phyloP scores from a whole-genome alignment of 805 yeast species.

The Dipodascus geniculatus region DNA sequence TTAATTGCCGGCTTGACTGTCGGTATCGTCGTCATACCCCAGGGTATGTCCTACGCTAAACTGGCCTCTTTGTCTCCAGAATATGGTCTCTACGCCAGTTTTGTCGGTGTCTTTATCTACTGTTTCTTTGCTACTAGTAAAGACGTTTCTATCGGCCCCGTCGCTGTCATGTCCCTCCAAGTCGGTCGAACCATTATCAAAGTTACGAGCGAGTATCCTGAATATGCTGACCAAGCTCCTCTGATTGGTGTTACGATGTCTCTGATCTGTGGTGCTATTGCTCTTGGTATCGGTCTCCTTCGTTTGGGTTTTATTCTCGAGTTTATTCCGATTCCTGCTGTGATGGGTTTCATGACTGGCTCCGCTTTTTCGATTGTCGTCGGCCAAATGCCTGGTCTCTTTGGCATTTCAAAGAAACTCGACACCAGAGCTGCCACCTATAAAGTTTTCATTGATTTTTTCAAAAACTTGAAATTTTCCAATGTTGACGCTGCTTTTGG shows the following conservation, averaged over 20 bases:
- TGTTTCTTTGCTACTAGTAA: constrained; percentile 90
- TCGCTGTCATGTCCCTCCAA: constrained; percentile 87
- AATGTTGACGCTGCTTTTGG: constrained; percentile 86
- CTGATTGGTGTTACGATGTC: constrained; percentile 71
- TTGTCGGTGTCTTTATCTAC: constrained; percentile 80
- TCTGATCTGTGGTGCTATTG: constrained; percentile 74
- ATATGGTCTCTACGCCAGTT: constrained; percentile 84
- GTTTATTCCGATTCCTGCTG: constrained; percentile 83
- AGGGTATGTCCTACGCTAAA: constrained; percentile 89
- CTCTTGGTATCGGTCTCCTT: constrained; percentile 70
- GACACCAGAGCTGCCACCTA: constrained; percentile 67
- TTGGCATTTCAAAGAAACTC: constrained; percentile 58
- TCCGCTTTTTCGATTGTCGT: constrained; percentile 72
- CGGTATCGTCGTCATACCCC: constrained; percentile 88
- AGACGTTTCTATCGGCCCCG: constrained; percentile 94
- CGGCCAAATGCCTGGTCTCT: constrained; percentile 79
- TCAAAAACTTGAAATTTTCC: constrained; percentile 59
- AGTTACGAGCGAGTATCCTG: constrained; percentile 43
- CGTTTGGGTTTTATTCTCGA: constrained; percentile 84
- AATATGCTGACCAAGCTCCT: constrained; percentile 39
- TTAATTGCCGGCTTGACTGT: constrained; percentile 88
- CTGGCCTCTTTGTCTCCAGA: constrained; percentile 73
- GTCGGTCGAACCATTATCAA: constrained; percentile 64
- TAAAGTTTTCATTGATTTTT: constrained; percentile 53
- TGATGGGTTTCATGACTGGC: constrained; percentile 90